These are phyloP conservation scores for Pseudocercospora ulei DNA, from an alignment of 2,329 filamentous ascomycete species.

Conservation along the genomic window DNA sequence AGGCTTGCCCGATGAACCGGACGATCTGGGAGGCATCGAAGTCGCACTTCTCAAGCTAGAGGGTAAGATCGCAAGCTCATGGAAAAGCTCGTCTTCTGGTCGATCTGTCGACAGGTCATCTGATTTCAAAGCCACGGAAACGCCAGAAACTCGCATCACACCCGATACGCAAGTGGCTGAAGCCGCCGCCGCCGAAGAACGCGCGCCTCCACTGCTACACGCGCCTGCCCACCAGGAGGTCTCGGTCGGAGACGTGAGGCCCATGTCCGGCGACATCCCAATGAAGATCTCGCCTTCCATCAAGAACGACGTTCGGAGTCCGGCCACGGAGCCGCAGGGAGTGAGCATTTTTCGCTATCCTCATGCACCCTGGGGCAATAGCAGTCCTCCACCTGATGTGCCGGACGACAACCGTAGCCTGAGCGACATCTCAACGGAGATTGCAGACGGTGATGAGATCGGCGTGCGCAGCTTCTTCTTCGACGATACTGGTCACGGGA, in stretches of 20 bases:
- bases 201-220: slow-evolving; percentile 1
- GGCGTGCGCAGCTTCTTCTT: slow-evolving; percentile 44
- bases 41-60: slow-evolving; percentile 88
- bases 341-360: slow-evolving; percentile 31
- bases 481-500: slow-evolving; percentile 35
- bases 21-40: slow-evolving; percentile 73
- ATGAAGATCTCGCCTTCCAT: slow-evolving; percentile 18
- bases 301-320: slow-evolving; percentile 20
- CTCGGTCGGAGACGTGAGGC: slow-evolving; percentile 14
- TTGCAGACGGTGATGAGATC: slow-evolving; percentile 41
- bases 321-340: slow-evolving; percentile 30
- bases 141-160: slow-evolving; percentile 10
- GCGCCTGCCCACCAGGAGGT: slow-evolving; percentile 15
- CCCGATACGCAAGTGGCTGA: slow-evolving; percentile 4
- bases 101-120: slow-evolving; percentile 6
- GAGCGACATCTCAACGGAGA: slow-evolving; percentile 48
- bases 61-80: slow-evolving; percentile 46
- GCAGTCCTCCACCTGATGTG: slow-evolving; percentile 40
- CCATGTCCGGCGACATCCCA: slow-evolving; percentile 16
- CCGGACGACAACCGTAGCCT: slow-evolving; percentile 48
- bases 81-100: slow-evolving; percentile 13
- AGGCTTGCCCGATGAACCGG: slow-evolving; percentile 59
- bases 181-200: slow-evolving; percentile 6
- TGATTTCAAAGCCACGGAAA: slow-evolving; percentile 6
- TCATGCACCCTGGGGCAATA: slow-evolving; percentile 15